Percentiles rank a stretch among this genome's conserved stretches.
phyloP scores from a whole-genome alignment of 768 basidiomycete genomes.

The Auriscalpium orientale region DNA sequence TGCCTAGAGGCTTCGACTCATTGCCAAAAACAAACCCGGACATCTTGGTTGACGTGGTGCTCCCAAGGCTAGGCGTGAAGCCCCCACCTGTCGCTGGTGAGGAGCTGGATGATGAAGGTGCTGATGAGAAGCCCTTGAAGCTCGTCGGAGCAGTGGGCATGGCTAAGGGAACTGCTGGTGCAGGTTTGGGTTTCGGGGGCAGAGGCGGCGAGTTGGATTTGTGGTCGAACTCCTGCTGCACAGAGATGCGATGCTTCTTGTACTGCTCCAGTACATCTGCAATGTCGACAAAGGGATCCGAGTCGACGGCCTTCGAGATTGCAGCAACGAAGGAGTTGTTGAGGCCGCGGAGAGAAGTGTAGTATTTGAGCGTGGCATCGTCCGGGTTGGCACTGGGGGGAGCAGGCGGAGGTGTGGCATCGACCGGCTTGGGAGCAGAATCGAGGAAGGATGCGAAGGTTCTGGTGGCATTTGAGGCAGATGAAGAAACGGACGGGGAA shows the following conservation, averaged over 20 bases:
- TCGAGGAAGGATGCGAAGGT: conserved; percentile 15
- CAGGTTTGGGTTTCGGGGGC: background rate
- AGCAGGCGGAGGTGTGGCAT: background rate
- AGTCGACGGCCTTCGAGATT: conserved; percentile 48
- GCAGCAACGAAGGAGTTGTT: conserved; percentile 60
- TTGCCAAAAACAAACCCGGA: conserved; percentile 9
- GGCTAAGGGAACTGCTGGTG: background rate
- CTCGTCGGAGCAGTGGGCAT: conserved; percentile 6
- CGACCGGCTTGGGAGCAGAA: conserved; percentile 4
- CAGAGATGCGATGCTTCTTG: conserved; percentile 42
- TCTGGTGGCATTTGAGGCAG: conserved; percentile 14
- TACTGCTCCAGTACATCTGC: conserved; percentile 51
- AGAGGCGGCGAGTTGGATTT: conserved; percentile 7
- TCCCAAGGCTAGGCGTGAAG: conserved; percentile 13
- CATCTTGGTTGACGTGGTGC: conserved; percentile 7
- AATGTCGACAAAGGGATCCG: conserved; percentile 67
- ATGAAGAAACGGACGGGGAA: conserved; percentile 12
- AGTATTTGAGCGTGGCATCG: conserved; percentile 43
- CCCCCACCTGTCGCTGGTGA: conserved; percentile 18
- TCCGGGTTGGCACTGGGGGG: conserved; percentile 6
- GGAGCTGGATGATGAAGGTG: conserved; percentile 18
- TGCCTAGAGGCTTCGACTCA: background rate
- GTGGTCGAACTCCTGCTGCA: conserved; percentile 49
- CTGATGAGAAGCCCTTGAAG: conserved; percentile 30
- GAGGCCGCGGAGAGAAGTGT: conserved; percentile 64